Evolutionary conservation across 169 alveolate species (phyloP), one percentile per base, ranked within the genome.

Genomic region (Theileria parva): DNA sequence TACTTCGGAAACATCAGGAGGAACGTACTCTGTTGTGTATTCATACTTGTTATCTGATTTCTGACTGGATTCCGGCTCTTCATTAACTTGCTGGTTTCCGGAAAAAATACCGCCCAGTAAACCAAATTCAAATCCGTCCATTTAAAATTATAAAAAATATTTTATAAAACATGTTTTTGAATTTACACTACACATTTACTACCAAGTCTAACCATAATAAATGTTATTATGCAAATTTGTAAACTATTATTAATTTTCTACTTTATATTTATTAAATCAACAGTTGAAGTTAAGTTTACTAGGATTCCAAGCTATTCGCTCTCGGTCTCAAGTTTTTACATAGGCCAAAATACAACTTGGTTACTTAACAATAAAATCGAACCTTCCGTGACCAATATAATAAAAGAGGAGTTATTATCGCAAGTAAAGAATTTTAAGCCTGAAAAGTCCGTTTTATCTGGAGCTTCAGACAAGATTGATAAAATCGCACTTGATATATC

Each of bases 41-140:
- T 67, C 80, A 32, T 75, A 53, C 11, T 77, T 65, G 57, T 50
- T 39, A 28, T 74, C 32, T 5, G 74, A 9, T 39, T 76, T 83
- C 53, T 7, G 85, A 9, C 59, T 34, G n/a, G 57, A 28, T n/a
- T 71, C 91, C 32, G 68, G 57, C 69, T 77, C 87, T 13, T 78
- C 91, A 13, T 71, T 77, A 17, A 48, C 51, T 15, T 59, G 27
- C 25, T 64, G 57, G 55, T 65, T 55, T 50, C 71, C 17, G 70
- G 91, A 66, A 61, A 85, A 85, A n/a, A 85, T 77, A 51, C 87
- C 87, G 1, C 87, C 87, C 13, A 85, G 75, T 61, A 78, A 81
- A 50, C 91, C 91, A 55, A 85, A 85, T 8, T 75, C 91, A 28
- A 85, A 85, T 27, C 63, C 57, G 79, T 79, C 87, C 91, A 85